Base-by-base conservation (phyloP, 1,284 basidiomycete genomes). In the Ceratobasidium sp. region DNA sequence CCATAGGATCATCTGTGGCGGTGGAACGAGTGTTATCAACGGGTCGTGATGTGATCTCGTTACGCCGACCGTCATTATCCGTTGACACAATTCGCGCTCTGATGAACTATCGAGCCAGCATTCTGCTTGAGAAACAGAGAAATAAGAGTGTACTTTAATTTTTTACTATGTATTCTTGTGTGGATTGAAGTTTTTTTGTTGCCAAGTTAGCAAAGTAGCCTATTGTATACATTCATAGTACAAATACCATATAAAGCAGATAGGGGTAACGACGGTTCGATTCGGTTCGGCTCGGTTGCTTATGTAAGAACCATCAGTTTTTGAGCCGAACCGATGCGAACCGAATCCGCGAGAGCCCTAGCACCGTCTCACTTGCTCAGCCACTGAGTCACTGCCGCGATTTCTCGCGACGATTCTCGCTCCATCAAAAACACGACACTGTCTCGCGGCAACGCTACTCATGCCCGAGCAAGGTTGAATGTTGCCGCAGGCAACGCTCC, bases 311-410 rank as follows among this genome's bases (percentile, higher is more conserved):
- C 62, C 62, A 38, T 10, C 44, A 20, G 62, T 65, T 65, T 65
- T 46, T 27, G 3, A 65, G 44, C 62, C 44, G 62, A 65, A 46
- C 62, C 27, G 62, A 46, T 46, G 20, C 41, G 62, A 65, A 65
- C 62, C 62, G 41, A 33, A 65, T 38, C 62, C 62, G 62, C 38
- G 62, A 20, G 35, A 65, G 62, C 38, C 62, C 62, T 60, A 60
- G 46, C 46, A 30, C 27, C 27, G 27, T 30, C 27, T 30, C 27
- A 30, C 27, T 30, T 30, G 27, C 27, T 41, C 38, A 41, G 38
- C 38, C 38, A 41, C 38, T 2, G 27, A 30, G 38, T 41, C 6
- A 41, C 38, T 41, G 38, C 38, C 38, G 38, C 38, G 38, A 41
- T 41, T 41, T 41, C 38, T 41, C 38, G 38, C 10, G 38, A 41